These are phyloP conservation scores for Phaeosphaeria sp. DNA, from an alignment of 2,329 filamentous ascomycete species.

Conservation along the genomic window DNA sequence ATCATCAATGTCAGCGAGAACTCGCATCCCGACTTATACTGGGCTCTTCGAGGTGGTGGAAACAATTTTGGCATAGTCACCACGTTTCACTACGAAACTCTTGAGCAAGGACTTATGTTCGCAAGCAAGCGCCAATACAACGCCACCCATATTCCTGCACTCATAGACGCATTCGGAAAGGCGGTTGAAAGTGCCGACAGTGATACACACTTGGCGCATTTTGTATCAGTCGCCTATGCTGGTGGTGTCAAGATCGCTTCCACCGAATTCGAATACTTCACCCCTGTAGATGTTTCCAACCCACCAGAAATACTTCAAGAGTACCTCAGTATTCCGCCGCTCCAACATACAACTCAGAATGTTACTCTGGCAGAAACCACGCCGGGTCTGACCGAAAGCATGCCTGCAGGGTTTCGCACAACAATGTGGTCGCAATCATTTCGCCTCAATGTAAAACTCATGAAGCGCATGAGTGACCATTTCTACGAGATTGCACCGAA, in stretches of 20 bases:
- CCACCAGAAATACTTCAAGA: conserved; percentile 26
- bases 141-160: conserved; percentile 11
- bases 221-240: conserved; percentile 23
- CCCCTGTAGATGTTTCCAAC: conserved; percentile 18
- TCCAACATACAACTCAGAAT: conserved; percentile 22
- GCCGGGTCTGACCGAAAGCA: conserved; percentile 11
- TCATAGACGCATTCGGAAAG: conserved; percentile 26
- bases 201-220: conserved; percentile 28
- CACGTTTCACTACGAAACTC: conserved; percentile 15
- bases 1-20: conserved; percentile 22
- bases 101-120: conserved; percentile 6
- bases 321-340: conserved; percentile 22
- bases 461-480: conserved; percentile 20
- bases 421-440: conserved; percentile 36
- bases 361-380: conserved; percentile 22
- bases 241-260: conserved; percentile 16
- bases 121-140: conserved; percentile 10
- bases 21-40: conserved; percentile 46
- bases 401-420: conserved; percentile 23
- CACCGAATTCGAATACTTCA: conserved; percentile 25
- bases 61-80: conserved; percentile 43
- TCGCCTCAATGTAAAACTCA: conserved; percentile 27
- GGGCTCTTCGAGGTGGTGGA: conserved; percentile 41
- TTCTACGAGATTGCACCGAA: conserved; percentile 20
- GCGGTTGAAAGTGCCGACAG: conserved; percentile 18